Conservation (phyloP, 495 filamentous ascomycete species). For the Mycothermus thermophilus region DNA sequence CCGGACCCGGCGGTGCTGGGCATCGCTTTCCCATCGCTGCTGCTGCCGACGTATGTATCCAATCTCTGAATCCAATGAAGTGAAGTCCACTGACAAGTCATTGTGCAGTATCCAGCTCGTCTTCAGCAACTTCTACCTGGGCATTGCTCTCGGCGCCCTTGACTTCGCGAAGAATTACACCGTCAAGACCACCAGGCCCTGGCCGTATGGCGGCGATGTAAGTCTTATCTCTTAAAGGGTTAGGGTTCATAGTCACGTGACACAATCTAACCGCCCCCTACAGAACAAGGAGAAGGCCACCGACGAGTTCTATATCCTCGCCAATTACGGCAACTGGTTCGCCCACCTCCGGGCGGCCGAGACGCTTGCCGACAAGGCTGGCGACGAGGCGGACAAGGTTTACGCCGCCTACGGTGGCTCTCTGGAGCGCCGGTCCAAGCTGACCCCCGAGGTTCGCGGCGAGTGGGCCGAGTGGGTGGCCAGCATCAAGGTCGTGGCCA, state of each 20-base stretch:
- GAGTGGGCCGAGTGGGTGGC: constrained; percentile 47
- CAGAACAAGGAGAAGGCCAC: constrained; percentile 35
- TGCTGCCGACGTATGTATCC: constrained; percentile 33
- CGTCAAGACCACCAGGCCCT: constrained; percentile 35
- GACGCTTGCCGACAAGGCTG: constrained; percentile 40
- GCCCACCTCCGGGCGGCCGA: constrained; percentile 44
- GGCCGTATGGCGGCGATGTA: constrained; percentile 42
- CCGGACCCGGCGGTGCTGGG: constrained; percentile 32
- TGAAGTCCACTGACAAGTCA: no score
- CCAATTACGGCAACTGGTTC: constrained; percentile 45
- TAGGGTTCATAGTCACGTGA: no score
- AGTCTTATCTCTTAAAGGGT: no score
- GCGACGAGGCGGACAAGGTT: constrained; percentile 27
- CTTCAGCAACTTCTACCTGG: constrained; percentile 50
- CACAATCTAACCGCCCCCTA: background rate
- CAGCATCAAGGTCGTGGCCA: constrained; percentile 44
- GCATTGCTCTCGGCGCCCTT: constrained; percentile 42
- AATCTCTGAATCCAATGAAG: no score
- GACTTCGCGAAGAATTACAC: constrained; percentile 40
- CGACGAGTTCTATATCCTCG: constrained; percentile 50
- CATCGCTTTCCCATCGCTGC: constrained; percentile 36
- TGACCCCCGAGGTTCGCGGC: constrained; percentile 36
- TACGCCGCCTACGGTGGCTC: constrained; percentile 30
- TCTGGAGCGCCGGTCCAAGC: constrained; percentile 14
- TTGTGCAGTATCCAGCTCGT: constrained; percentile 39